Conservation (phyloP, 2,329 filamentous ascomycete genomes). For the Microdochium trichocladiopsis region DNA sequence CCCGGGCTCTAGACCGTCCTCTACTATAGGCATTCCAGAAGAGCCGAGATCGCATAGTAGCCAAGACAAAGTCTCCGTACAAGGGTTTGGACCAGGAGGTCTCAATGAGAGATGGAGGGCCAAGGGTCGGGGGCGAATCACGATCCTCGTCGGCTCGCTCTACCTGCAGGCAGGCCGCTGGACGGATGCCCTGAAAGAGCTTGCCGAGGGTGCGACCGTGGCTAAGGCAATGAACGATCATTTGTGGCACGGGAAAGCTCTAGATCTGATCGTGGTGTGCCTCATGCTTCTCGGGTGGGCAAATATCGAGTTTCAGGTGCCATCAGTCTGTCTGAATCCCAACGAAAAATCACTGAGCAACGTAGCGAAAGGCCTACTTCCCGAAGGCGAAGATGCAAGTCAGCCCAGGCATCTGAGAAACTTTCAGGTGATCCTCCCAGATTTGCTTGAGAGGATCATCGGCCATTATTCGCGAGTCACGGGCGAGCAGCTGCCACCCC, state of each 20-base stretch:
- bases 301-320: constrained; percentile 75
- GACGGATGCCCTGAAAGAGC: constrained; percentile 78
- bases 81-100: constrained; percentile 66
- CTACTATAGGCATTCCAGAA: constrained; percentile 17
- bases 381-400: constrained; percentile 30
- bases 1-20: background rate
- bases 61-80: constrained; percentile 53
- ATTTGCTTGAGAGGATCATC: constrained; percentile 68
- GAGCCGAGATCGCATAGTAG: constrained; percentile 38
- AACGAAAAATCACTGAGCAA: constrained; percentile 38
- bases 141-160: constrained; percentile 74
- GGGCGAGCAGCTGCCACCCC: constrained; percentile 62
- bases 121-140: constrained; percentile 72
- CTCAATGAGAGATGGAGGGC: constrained; percentile 71
- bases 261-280: constrained; percentile 80
- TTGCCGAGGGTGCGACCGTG: constrained; percentile 71
- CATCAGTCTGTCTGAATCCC: constrained; percentile 43
- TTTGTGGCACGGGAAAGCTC: constrained; percentile 93
- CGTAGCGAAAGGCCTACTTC: constrained; percentile 22
- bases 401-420: constrained; percentile 48
- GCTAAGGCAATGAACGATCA: constrained; percentile 81
- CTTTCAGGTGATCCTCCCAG: constrained; percentile 57
- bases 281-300: constrained; percentile 80
- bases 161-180: constrained; percentile 87
- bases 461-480: constrained; percentile 66